Percentiles rank a stretch among this genome's conserved stretches.
Conservation (phyloP, 257 asterid species). For the Solanum chaucha region DNA sequence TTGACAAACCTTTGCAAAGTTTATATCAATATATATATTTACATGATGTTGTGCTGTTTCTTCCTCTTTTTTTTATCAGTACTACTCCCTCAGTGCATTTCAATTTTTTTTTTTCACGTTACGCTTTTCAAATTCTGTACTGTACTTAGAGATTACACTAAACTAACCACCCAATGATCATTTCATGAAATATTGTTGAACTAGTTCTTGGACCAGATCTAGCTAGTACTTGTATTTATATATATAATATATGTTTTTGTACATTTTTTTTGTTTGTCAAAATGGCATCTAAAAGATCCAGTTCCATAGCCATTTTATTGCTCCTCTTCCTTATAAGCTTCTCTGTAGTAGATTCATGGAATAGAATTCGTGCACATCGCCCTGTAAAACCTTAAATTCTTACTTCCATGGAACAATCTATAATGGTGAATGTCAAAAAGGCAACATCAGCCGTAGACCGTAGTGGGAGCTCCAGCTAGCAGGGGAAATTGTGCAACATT, state of each 20-base stretch:
- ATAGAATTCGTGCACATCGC: too few relatives aligned
- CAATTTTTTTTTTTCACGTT: background rate
- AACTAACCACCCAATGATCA: background rate
- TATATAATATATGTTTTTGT: too few relatives aligned
- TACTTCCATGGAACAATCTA: too few relatives aligned
- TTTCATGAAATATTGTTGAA: background rate
- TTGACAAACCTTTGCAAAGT: background rate
- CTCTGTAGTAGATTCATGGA: background rate
- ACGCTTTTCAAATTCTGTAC: too few relatives aligned
- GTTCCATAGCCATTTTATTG: background rate
- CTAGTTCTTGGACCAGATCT: background rate
- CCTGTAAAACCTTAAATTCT: background rate
- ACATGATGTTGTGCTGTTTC: background rate
- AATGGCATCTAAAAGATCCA: background rate
- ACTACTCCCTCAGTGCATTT: background rate
- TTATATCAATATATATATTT: background rate
- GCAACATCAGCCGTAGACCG: too few relatives aligned
- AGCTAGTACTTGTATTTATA: background rate
- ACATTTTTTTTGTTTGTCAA: background rate
- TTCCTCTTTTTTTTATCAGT: background rate
- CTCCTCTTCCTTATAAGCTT: background rate
- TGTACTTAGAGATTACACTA: background rate
- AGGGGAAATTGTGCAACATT: too few relatives aligned
- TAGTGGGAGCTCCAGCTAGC: too few relatives aligned
- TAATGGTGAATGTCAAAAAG: background rate